Evolutionary conservation across 78 protist genomes (phyloP).

Genomic region (Abeoforma whisleri): DNA sequence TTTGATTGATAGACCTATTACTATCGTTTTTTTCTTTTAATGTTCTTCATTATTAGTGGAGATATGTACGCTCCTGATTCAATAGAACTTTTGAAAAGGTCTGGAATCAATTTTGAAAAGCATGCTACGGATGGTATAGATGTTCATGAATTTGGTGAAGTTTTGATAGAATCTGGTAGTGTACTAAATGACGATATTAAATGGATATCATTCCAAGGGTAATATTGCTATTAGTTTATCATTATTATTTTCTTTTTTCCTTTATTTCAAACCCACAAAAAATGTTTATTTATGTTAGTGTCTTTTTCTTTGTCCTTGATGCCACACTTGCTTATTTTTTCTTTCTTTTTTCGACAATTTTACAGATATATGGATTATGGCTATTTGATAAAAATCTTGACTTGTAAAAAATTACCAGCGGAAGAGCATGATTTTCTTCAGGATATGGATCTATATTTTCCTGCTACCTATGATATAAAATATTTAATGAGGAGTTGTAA

Average conservation of each 20-base stretch:
- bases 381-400: slow-evolving; percentile 67
- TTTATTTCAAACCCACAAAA: no score
- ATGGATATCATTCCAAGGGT: slow-evolving; percentile 85
- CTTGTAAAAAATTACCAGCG: slow-evolving; percentile 72
- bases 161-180: slow-evolving; percentile 71
- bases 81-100: slow-evolving; percentile 77
- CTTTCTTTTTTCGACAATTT: no score
- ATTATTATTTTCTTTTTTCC: no score
- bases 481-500: slow-evolving; percentile 72
- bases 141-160: slow-evolving; percentile 70
- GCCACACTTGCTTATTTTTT: no score
- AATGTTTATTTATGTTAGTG: no score
- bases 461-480: slow-evolving; percentile 84
- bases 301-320: no score
- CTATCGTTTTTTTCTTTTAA: background rate
- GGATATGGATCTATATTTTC: slow-evolving; percentile 69
- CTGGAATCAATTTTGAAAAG: slow-evolving; percentile 87
- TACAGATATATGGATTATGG: slow-evolving; percentile 78
- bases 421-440: slow-evolving; percentile 77
- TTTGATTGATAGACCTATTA: background rate
- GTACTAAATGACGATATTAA: slow-evolving; percentile 54
- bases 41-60: background rate
- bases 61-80: slow-evolving; percentile 90
- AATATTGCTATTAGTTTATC: background rate
- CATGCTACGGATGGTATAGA: slow-evolving; percentile 71